Percentiles rank a stretch among this genome's conserved stretches.
Conservation (phyloP, 805 yeast species). For the Yamadazyma sp. region DNA sequence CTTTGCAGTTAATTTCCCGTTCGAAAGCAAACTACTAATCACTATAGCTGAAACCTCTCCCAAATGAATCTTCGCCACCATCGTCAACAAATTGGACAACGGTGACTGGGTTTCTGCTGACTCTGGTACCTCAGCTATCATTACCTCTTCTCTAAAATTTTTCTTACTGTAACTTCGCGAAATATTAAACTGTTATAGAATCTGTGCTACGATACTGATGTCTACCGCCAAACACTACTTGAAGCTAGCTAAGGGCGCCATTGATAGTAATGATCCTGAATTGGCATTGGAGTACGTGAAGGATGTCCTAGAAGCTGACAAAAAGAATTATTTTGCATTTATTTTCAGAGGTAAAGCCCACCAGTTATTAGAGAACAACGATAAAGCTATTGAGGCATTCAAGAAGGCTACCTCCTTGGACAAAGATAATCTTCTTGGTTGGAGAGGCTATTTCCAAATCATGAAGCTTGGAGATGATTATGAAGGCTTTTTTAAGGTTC, state of each 20-base stretch:
- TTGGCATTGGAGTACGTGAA: conserved; percentile 56
- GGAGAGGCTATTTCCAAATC: conserved; percentile 73
- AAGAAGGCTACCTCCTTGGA: conserved; percentile 48
- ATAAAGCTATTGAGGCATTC: conserved; percentile 44
- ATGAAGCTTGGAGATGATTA: conserved; percentile 36
- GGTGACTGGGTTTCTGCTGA: conserved; percentile 56
- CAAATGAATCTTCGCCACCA: conserved; percentile 49
- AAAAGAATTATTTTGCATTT: conserved; percentile 59
- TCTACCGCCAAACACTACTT: conserved; percentile 22
- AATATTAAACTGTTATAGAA: not conserved
- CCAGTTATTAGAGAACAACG: conserved; percentile 39
- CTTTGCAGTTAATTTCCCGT: conserved; percentile 60
- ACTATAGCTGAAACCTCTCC: conserved; percentile 75
- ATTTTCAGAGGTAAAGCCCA: conserved; percentile 71
- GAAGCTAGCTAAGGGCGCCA: conserved; percentile 43
- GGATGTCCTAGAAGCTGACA: conserved; percentile 55
- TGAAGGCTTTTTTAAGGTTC: conserved; percentile 44
- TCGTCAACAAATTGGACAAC: conserved; percentile 54
- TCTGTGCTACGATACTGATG: no score
- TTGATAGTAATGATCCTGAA: conserved; percentile 57
- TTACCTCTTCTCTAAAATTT: conserved; percentile 2
- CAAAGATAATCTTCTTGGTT: conserved; percentile 57
- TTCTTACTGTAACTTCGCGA: conserved; percentile 3
- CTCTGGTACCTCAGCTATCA: conserved; percentile 11
- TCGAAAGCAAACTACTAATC: conserved; percentile 56